Evolutionary conservation across 1,139 yeast genomes (phyloP), one percentile per base, ranked within the genome.

Genomic region (Lodderomyces margitis): DNA sequence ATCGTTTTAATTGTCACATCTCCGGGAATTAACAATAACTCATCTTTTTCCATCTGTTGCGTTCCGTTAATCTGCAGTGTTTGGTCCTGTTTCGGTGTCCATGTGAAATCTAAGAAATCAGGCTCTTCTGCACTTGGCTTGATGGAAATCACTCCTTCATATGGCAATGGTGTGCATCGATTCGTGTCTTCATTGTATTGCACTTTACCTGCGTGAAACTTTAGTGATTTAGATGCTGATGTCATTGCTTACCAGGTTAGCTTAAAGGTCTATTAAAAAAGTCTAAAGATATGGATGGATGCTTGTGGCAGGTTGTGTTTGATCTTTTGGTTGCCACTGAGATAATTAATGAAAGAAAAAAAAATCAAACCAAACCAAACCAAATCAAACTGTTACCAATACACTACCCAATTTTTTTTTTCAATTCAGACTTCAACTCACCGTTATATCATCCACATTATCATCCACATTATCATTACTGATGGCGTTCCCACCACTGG

Each of bases 121-220:
- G 66, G 70, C 55, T 83, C 91, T 37, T 80, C 83, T 48, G 57
- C 50, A 40, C 77, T 80, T 38, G 81, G 83, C 46, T 75, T 74
- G 42, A 91, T 78, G 32, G 77, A 70, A 43, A 91, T 78, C 43
- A 75, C 74, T 17, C 98, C 98, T 55, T 85, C 87, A 46, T 80
- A 78, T 3, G 89, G 82, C 46, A 76, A 68, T 25, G 97, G 96
- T 1, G 85, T 81, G 49, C 95, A 91, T 28, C 74, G 62, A 42
- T 82, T 78, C 1, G 89, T 72, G 16, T 75, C 80, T 52, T 82
- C 88, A 56, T 88, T 80, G 59, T 77, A 86, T 25, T 75, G 76
- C 15, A 89, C 95, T 58, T 80, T 78, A 24, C 98, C 98, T 16
- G 98, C 98, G 59, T 87, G 84, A 66, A 91, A 86, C 48, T 73